A percentile compares a stretch with the other conserved stretches of the same genome.
phyloP scores from a whole-genome alignment of 2,329 filamentous ascomycete species.

The Sarocladium strictum region DNA sequence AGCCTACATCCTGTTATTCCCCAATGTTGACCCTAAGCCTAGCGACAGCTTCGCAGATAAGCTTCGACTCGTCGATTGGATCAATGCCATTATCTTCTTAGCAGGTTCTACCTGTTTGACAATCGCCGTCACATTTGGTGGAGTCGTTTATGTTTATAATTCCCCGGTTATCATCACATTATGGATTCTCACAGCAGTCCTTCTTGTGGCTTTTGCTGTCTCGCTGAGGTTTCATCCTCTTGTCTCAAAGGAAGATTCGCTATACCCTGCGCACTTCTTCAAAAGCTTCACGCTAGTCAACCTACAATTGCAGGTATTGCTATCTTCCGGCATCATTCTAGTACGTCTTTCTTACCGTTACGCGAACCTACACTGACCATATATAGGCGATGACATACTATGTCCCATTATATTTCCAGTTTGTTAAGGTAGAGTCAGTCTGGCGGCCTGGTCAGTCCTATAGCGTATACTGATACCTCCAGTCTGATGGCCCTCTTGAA shows the following conservation, averaged over 20 bases:
- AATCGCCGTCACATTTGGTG: conserved; percentile 42
- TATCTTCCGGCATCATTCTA: conserved; percentile 15
- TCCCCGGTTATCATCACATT: conserved; percentile 34
- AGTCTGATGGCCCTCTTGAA: conserved; percentile 29
- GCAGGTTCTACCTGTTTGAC: conserved; percentile 31
- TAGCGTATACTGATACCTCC: neutral
- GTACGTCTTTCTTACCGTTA: conserved; percentile 12
- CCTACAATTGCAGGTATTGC: conserved; percentile 16
- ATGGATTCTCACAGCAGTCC: conserved; percentile 33
- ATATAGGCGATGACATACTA: conserved; percentile 28
- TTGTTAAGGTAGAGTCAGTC: conserved; percentile 21
- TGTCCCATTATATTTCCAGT: conserved; percentile 44
- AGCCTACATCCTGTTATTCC: conserved; percentile 20
- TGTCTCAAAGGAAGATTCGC: conserved; percentile 24
- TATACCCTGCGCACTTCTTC: conserved; percentile 37
- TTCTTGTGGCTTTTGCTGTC: conserved; percentile 33
- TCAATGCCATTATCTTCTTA: conserved; percentile 33
- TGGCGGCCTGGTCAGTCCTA: neutral
- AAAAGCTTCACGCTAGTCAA: conserved; percentile 14
- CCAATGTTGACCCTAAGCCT: conserved; percentile 11
- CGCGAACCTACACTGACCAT: too few relatives aligned
- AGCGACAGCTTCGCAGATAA: conserved; percentile 18
- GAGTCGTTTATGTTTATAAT: conserved; percentile 37
- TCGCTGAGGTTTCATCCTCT: conserved; percentile 33
- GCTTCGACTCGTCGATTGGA: conserved; percentile 32